phyloP scores from a whole-genome alignment of 1,284 basidiomycete genomes.

The Phylloporus sp. region DNA sequence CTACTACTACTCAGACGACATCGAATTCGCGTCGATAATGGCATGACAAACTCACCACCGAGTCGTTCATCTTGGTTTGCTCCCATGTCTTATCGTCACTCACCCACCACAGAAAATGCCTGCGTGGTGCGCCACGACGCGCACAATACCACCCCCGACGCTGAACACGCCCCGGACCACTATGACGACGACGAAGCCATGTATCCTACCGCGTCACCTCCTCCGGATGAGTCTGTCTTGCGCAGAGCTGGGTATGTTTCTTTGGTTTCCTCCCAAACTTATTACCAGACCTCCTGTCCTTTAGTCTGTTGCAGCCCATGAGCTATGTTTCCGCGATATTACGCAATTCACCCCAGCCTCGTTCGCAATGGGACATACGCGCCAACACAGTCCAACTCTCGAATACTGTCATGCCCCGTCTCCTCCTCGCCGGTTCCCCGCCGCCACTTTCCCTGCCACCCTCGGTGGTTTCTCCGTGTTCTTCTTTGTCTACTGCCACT shows the following conservation, averaged over 20 bases:
- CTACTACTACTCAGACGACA: not conserved
- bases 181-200: conserved; percentile 32
- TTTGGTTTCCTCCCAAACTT: conserved; percentile 14
- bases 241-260: conserved; percentile 58
- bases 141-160: conserved; percentile 4
- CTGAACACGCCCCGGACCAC: not conserved
- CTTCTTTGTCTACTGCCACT: conserved; percentile 24
- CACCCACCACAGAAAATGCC: not conserved
- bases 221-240: conserved; percentile 51
- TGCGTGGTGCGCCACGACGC: conserved; percentile 10
- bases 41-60: conserved; percentile 5
- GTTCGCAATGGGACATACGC: conserved; percentile 70
- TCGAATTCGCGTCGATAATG: conserved; percentile 7
- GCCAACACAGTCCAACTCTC: conserved; percentile 71
- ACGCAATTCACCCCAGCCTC: conserved; percentile 45
- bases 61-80: not conserved
- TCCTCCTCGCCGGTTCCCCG: conserved; percentile 3
- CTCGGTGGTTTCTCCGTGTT: conserved; percentile 5
- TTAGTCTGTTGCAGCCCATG: conserved; percentile 43
- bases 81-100: conserved; percentile 21
- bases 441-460: conserved; percentile 7
- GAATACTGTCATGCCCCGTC: conserved; percentile 37
- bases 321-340: conserved; percentile 45
- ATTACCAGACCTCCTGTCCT: conserved; percentile 8
- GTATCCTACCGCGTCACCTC: conserved; percentile 28